phyloP scores from a whole-genome alignment of 345 rosid genomes.

The Conringia planisiliqua region DNA sequence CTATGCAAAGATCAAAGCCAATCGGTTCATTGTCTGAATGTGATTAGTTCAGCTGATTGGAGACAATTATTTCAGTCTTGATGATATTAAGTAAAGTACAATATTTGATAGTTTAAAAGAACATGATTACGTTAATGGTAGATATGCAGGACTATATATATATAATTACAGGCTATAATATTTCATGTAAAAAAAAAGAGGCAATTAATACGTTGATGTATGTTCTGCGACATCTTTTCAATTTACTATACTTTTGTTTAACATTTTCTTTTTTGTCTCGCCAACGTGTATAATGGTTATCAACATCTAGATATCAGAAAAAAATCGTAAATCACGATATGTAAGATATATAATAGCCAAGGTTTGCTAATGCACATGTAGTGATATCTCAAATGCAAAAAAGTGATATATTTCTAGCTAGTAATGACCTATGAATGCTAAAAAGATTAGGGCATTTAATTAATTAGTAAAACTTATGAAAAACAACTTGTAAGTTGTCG shows the following conservation, averaged over 20 bases:
- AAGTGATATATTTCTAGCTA: neutral
- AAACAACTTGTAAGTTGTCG: neutral
- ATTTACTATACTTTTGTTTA: too few species aligned
- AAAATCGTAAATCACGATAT: neutral
- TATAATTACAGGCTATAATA: neutral
- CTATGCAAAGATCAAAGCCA: neutral
- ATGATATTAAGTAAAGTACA: neutral
- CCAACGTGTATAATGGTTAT: too few species aligned
- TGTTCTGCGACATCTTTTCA: too few species aligned
- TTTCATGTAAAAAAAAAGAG: too few species aligned
- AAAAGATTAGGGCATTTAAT: neutral
- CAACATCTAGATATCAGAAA: too few species aligned
- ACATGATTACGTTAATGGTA: neutral
- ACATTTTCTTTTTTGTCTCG: too few species aligned
- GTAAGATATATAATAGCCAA: too few species aligned
- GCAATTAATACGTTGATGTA: too few species aligned
- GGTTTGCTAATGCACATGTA: too few species aligned
- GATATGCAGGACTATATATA: neutral
- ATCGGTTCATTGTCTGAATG: neutral
- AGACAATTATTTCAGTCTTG: neutral
- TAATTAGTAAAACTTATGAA: neutral
- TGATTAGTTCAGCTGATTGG: neutral
- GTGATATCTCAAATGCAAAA: neutral
- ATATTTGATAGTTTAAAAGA: neutral
- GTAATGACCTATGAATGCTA: neutral